Percentiles rank a stretch among this genome's conserved stretches.
Evolutionary conservation across 2,329 filamentous ascomycete species (phyloP).

Genomic region (Macrophomina tecta): DNA sequence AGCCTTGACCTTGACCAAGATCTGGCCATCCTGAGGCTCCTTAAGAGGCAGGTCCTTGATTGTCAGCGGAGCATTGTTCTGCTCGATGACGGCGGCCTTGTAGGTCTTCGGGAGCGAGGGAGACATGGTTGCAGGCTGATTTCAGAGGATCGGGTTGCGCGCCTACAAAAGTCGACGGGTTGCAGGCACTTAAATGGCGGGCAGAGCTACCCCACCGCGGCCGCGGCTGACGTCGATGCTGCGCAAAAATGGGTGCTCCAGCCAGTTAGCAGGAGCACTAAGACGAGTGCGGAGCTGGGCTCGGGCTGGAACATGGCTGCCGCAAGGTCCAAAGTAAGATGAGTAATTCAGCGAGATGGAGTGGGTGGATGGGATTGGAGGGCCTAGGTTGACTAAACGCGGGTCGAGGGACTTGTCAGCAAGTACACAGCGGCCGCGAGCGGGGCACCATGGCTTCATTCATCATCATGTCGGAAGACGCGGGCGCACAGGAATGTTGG

Average conservation of each 20-base stretch:
- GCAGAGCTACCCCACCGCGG: background rate
- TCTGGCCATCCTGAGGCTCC: slow-evolving; percentile 61
- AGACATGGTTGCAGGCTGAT: slow-evolving; percentile 32
- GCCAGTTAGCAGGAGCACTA: background rate
- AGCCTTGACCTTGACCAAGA: slow-evolving; percentile 74
- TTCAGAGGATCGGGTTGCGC: too few relatives aligned
- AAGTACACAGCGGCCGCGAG: background rate
- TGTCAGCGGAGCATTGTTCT: slow-evolving; percentile 57
- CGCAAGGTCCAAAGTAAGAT: too few relatives aligned
- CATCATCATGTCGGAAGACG: background rate
- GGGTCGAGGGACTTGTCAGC: background rate
- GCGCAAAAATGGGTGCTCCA: background rate
- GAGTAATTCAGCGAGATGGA: too few relatives aligned
- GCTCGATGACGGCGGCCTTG: slow-evolving; percentile 68
- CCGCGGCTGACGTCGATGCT: slow-evolving; percentile 9
- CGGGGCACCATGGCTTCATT: too few relatives aligned
- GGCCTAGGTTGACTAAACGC: slow-evolving; percentile 5
- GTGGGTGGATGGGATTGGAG: too few relatives aligned
- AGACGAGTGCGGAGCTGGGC: background rate
- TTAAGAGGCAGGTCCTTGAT: slow-evolving; percentile 67
- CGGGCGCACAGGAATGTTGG: too few relatives aligned
- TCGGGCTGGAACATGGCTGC: background rate
- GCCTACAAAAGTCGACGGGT: too few relatives aligned
- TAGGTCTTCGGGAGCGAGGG: slow-evolving; percentile 63
- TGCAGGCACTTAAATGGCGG: background rate